phyloP scores from a whole-genome alignment of 768 basidiomycete genomes.

The Kwoniella mangroviensis region DNA sequence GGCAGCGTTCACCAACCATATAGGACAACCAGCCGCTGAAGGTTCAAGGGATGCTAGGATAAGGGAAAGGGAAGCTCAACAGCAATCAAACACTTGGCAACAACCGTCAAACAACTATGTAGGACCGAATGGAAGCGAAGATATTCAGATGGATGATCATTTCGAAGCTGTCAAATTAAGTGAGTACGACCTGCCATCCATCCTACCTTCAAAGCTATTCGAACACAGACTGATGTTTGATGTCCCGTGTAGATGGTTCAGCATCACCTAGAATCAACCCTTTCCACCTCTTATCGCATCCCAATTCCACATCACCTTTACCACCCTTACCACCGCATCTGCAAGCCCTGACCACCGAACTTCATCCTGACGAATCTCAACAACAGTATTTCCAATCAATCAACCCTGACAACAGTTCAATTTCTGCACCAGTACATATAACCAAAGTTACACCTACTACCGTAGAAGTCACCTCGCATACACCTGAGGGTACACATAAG shows the following conservation, averaged over 20 bases:
- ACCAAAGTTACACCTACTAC: constrained; percentile 50
- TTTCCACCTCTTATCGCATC: constrained; percentile 52
- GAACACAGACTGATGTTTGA: background rate
- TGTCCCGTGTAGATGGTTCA: background rate
- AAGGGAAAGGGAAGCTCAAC: constrained; percentile 18
- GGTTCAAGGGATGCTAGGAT: constrained; percentile 22
- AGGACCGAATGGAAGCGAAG: background rate
- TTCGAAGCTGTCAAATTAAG: constrained; percentile 22
- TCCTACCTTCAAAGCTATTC: background rate
- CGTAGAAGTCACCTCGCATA: constrained; percentile 32
- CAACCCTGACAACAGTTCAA: background rate
- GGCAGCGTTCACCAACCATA: constrained; percentile 26
- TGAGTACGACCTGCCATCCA: constrained; percentile 14
- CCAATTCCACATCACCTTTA: constrained; percentile 27
- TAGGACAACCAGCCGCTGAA: constrained; percentile 16
- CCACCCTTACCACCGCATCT: constrained; percentile 41
- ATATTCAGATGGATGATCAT: constrained; percentile 1
- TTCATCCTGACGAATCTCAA: constrained; percentile 19
- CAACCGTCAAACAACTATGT: background rate
- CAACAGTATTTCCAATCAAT: constrained; percentile 13
- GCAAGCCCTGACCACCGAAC: constrained; percentile 29
- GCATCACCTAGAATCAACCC: constrained; percentile 51
- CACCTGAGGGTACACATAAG: constrained; percentile 7
- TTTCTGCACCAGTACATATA: constrained; percentile 43
- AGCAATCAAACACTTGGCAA: constrained; percentile 2